These are phyloP conservation scores for Leccinum arenicola DNA, from an alignment of 768 basidiomycete genomes.

Conservation along the genomic window DNA sequence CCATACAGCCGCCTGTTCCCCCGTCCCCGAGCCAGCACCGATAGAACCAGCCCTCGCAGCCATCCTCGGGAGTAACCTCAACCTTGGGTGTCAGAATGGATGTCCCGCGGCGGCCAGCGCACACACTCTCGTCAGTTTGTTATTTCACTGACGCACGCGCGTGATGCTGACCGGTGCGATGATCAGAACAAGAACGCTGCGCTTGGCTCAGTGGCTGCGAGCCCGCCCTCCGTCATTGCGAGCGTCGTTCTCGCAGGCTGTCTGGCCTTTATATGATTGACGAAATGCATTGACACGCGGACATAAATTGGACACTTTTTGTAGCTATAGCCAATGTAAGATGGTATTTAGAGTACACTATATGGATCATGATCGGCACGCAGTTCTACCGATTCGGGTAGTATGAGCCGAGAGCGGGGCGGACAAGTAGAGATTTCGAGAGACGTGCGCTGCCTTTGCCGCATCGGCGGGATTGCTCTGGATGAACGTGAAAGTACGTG, in stretches of 20 bases:
- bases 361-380: slow-evolving; percentile 2
- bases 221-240: slow-evolving; percentile 21
- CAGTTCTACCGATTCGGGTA: neutral
- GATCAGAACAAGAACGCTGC: slow-evolving; percentile 22
- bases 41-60: slow-evolving; percentile 20
- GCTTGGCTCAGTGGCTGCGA: slow-evolving; percentile 13
- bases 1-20: slow-evolving; percentile 21
- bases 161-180: neutral
- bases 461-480: neutral
- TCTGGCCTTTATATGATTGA: slow-evolving; percentile 15
- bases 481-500: neutral
- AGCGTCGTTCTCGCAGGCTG: slow-evolving; percentile 20
- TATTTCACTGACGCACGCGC: neutral
- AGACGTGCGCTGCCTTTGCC: neutral
- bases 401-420: neutral
- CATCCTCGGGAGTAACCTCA: slow-evolving; percentile 23
- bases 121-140: slow-evolving; percentile 20
- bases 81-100: slow-evolving; percentile 23
- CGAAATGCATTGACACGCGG: neutral
- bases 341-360: neutral
- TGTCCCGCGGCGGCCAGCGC: slow-evolving; percentile 19
- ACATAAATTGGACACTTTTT: slow-evolving; percentile 13
- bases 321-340: slow-evolving; percentile 13
- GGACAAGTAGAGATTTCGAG: neutral
- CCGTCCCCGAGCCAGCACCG: slow-evolving; percentile 22